A percentile compares a stretch with the other conserved stretches of the same genome.
Conservation (phyloP, 2,329 filamentous ascomycete species). For the Corinectria fuckeliana region DNA sequence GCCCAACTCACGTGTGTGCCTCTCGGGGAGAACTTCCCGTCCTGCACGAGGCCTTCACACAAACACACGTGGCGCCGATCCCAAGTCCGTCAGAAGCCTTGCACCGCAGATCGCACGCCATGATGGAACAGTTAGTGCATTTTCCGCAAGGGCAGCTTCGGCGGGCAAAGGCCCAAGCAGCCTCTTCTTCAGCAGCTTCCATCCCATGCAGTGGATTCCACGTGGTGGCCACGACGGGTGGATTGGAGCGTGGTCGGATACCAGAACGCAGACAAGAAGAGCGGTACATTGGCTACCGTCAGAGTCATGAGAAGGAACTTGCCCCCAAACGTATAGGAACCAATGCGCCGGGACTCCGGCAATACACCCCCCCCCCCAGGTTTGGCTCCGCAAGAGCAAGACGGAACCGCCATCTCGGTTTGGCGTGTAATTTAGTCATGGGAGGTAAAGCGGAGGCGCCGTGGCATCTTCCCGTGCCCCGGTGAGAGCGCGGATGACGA, state of each 20-base stretch:
- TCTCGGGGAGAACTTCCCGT: not conserved
- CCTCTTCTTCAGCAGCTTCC: slow-evolving; percentile 7
- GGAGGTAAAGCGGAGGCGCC: not conserved
- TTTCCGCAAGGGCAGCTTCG: not conserved
- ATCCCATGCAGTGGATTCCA: slow-evolving; percentile 2
- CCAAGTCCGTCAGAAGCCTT: slow-evolving; percentile 1
- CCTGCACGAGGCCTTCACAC: not conserved
- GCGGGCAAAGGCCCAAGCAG: not conserved
- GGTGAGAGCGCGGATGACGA: not conserved
- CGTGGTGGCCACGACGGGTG: slow-evolving; percentile 5
- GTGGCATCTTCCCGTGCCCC: slow-evolving; percentile 8
- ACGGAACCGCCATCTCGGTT: slow-evolving; percentile 4
- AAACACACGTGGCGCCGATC: slow-evolving; percentile 8
- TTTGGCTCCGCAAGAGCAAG: slow-evolving; percentile 1
- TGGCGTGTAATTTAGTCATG: not conserved
- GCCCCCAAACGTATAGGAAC: not conserved
- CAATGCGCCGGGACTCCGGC: not conserved
- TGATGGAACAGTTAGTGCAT: not conserved
- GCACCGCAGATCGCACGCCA: not conserved
- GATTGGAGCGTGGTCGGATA: not conserved
- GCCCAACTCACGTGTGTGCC: not conserved
- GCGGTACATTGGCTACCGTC: slow-evolving; percentile 25
- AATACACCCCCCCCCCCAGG: not conserved
- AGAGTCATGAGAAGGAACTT: slow-evolving; percentile 28
- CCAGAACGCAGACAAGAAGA: not conserved